Conservation (phyloP, 1,139 yeast genomes). For the Debaryomyces robertsiae region DNA sequence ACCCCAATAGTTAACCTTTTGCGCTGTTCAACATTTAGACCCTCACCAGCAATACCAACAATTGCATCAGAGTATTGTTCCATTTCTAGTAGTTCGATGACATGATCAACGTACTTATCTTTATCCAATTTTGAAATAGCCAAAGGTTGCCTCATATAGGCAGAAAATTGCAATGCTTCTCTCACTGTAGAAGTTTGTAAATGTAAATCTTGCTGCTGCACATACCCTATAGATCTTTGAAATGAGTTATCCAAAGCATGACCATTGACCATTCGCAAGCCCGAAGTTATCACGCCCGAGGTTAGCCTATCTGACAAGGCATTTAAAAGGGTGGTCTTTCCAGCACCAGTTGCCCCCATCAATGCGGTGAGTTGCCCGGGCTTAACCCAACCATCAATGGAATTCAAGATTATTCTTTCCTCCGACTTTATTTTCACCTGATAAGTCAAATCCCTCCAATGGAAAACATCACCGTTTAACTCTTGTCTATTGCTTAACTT, state of each 20-base stretch:
- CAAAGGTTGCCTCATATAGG: slow-evolving; percentile 70
- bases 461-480: slow-evolving; percentile 52
- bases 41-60: slow-evolving; percentile 45
- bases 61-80: slow-evolving; percentile 37
- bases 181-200: slow-evolving; percentile 74
- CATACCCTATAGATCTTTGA: slow-evolving; percentile 82
- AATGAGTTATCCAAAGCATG: slow-evolving; percentile 66
- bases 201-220: slow-evolving; percentile 82
- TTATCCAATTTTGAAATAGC: slow-evolving; percentile 57
- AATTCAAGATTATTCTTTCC: slow-evolving; percentile 61
- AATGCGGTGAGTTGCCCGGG: slow-evolving; percentile 52
- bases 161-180: slow-evolving; percentile 73
- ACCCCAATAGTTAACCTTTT: slow-evolving; percentile 43
- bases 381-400: slow-evolving; percentile 82
- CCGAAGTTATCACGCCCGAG: slow-evolving; percentile 70
- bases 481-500: slow-evolving; percentile 11
- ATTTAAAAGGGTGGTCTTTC: slow-evolving; percentile 76
- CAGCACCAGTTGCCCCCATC: slow-evolving; percentile 90
- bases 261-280: slow-evolving; percentile 75
- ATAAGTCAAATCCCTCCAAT: slow-evolving; percentile 78
- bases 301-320: slow-evolving; percentile 77
- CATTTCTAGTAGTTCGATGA: slow-evolving; percentile 56
- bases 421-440: slow-evolving; percentile 67
- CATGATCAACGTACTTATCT: slow-evolving; percentile 69
- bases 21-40: slow-evolving; percentile 42